These are phyloP conservation scores for Polygonum aviculare DNA, from an alignment of 148 eudicot species.

Conservation along the genomic window DNA sequence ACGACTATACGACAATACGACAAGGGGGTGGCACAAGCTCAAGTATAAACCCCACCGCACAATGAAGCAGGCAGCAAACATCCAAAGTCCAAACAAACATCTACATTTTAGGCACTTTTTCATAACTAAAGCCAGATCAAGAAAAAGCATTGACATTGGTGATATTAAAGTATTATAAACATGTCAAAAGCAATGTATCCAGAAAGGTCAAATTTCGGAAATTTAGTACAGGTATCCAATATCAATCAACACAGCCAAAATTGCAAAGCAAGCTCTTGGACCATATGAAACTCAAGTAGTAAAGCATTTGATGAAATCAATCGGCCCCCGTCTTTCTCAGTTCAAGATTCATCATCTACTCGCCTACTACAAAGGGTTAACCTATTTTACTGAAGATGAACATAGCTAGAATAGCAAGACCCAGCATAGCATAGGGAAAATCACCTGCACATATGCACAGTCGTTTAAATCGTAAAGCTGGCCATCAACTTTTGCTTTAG, in stretches of 20 bases:
- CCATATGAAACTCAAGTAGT: background rate
- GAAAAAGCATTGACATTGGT: background rate
- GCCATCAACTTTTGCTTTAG: conserved; percentile 47
- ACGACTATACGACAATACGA: background rate
- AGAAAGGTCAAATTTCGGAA: too few relatives aligned
- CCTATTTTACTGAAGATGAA: background rate
- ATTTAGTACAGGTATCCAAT: background rate
- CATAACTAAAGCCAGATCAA: background rate
- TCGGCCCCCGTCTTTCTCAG: background rate
- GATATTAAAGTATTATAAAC: background rate
- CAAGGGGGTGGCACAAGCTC: too few relatives aligned
- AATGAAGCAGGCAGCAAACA: background rate
- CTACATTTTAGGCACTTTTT: too few relatives aligned
- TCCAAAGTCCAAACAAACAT: background rate
- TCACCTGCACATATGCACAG: conserved; percentile 56
- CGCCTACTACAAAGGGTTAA: background rate
- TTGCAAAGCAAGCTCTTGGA: background rate
- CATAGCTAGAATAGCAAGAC: background rate
- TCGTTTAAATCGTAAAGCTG: conserved; percentile 34
- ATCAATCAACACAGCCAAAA: background rate
- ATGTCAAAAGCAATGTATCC: background rate
- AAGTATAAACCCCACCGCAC: background rate
- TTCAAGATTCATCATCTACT: background rate
- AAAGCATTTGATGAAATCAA: background rate
- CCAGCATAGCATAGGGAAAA: background rate